A percentile compares a stretch with the other conserved stretches of the same genome.
Conservation (phyloP, 495 filamentous ascomycete species). For the Baudoinia panamericana region DNA sequence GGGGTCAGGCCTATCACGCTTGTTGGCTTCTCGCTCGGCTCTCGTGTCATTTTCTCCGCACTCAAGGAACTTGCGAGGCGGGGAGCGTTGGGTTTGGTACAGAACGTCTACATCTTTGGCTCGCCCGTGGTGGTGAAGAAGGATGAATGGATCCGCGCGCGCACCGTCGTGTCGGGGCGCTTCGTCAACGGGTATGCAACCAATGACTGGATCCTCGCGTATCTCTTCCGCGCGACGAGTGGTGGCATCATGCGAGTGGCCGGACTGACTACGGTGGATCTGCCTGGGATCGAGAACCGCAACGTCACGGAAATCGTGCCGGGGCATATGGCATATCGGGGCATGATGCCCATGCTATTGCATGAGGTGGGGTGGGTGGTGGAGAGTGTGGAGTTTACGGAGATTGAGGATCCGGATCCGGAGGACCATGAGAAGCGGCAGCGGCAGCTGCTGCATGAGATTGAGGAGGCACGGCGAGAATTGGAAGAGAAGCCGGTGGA, state of each 20-base stretch:
- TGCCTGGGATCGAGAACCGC: conserved; percentile 77
- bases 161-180: conserved; percentile 70
- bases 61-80: conserved; percentile 73
- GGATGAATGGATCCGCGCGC: conserved; percentile 75
- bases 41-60: conserved; percentile 85
- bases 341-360: conserved; percentile 77
- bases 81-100: conserved; percentile 81
- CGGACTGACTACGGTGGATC: conserved; percentile 70
- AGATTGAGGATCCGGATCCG: conserved; percentile 95
- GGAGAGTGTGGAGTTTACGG: conserved; percentile 82
- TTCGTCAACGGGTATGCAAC: conserved; percentile 91
- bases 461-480: conserved; percentile 84
- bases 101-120: conserved; percentile 93
- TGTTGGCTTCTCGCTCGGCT: conserved; percentile 91
- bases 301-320: conserved; percentile 76
- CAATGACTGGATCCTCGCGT: conserved; percentile 95
- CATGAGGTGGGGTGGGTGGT: conserved; percentile 79
- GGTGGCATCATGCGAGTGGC: conserved; percentile 86
- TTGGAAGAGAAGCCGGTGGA: conserved; percentile 59
- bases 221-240: conserved; percentile 87
- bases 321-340: conserved; percentile 94
- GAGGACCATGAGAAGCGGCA: conserved; percentile 83
- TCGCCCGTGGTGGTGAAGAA: conserved; percentile 82
- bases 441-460: conserved; percentile 86
- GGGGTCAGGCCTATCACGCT: conserved; percentile 85